Evolutionary conservation across 1,284 basidiomycete genomes (phyloP).

Genomic region (Gymnopus androsaceus): DNA sequence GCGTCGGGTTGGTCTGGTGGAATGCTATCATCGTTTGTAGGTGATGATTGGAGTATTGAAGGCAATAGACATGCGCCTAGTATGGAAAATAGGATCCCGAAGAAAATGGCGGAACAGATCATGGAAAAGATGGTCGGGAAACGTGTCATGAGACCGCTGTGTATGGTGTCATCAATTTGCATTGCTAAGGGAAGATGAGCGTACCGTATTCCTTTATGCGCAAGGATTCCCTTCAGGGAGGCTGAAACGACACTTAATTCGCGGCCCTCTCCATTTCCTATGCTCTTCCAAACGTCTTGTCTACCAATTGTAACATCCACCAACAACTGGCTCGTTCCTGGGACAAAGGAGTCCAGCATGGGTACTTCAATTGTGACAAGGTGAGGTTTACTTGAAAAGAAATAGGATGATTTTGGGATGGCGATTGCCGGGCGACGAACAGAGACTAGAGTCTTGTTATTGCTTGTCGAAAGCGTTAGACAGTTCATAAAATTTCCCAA

Average conservation of each 20-base stretch:
- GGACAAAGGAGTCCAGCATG: conserved; percentile 53
- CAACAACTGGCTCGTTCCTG: conserved; percentile 47
- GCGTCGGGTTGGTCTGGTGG: conserved; percentile 4
- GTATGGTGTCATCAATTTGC: conserved; percentile 11
- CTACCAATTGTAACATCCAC: conserved; percentile 69
- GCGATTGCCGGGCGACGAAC: conserved; percentile 68
- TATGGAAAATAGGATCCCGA: conserved; percentile 49
- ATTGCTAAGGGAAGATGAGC: background rate
- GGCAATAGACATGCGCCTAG: conserved; percentile 57
- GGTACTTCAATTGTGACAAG: conserved; percentile 52
- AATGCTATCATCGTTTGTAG: conserved; percentile 12
- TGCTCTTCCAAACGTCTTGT: conserved; percentile 63
- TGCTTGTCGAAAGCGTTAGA: conserved; percentile 54
- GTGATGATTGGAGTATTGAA: conserved; percentile 34
- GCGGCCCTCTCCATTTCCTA: conserved; percentile 67
- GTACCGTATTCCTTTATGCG: conserved; percentile 68
- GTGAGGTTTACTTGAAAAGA: conserved; percentile 39
- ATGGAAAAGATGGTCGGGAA: conserved; percentile 60
- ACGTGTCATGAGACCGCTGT: conserved; percentile 67
- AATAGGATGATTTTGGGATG: conserved; percentile 44
- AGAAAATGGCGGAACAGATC: conserved; percentile 50
- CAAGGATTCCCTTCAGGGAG: conserved; percentile 57
- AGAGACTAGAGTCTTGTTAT: conserved; percentile 60
- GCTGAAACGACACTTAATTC: conserved; percentile 69
- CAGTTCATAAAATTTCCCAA: conserved; percentile 82